Evolutionary conservation across 768 basidiomycete genomes (phyloP), one percentile per base, ranked within the genome.

Genomic region (Kwoniella sp.): DNA sequence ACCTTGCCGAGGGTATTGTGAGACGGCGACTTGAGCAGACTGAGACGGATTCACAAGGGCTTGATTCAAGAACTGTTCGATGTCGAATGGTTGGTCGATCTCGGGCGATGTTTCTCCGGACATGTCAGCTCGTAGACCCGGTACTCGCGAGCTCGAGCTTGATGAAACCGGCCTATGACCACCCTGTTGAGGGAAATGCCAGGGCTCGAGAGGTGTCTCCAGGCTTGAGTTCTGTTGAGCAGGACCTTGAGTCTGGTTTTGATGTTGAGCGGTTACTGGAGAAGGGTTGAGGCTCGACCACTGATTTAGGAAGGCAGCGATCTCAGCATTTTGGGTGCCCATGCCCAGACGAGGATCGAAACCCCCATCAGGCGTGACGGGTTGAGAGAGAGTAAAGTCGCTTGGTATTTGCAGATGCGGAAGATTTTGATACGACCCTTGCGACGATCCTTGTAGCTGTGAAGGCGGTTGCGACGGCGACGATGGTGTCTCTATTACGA

Each of bases 11-110:
- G 13, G 7, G 29, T 29, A 31, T 34, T 55, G 54, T 25, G 20
- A 12, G 23, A 25, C 1, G 48, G 29, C 12, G 9, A 23, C 26
- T 47, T 29, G 58, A 22, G 15, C 17, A 30, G 20, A 20, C 22
- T 56, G 61, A 2, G 61, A 45, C 22, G 22, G 61, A 20, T 47
- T 20, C 17, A 31, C 26, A 7, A 65, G 30, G 4, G 63, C 47
- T 31, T 65, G 57, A 29, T 25, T 17, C 12, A 65, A 15, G 47
- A 58, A 58, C 26, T 59, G 63, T 22, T 65, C 63, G 22, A 61
- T 25, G 37, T 67, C 60, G 29, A 67, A 58, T 3, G 41, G 28
- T 15, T 38, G 48, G 26, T 52, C 50, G 2, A 58, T 5, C 15
- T 53, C 31, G 30, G 59, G 53, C 13, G 59, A 66, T 3, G 58